These are phyloP conservation scores for Zymoseptoria pseudotritici DNA, from an alignment of 2,329 filamentous ascomycete species.

Conservation along the genomic window DNA sequence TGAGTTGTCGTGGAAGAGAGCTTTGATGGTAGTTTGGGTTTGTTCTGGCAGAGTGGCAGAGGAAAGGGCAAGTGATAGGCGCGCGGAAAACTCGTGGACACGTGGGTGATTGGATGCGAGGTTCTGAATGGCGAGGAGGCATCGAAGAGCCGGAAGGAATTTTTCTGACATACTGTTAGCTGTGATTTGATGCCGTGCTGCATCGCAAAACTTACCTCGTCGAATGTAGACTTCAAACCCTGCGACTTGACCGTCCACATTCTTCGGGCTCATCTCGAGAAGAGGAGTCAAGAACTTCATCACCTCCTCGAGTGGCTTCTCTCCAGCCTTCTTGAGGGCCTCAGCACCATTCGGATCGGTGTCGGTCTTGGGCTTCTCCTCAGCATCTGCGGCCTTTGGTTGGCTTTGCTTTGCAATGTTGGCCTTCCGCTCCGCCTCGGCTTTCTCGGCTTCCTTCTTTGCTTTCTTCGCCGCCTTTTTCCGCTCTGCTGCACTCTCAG, in stretches of 20 bases:
- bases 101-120: conserved; percentile 63
- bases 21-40: conserved; percentile 61
- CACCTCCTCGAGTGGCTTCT: conserved; percentile 73
- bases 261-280: conserved; percentile 73
- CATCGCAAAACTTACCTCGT: conserved; percentile 55
- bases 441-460: conserved; percentile 68
- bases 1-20: conserved; percentile 50
- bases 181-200: neutral
- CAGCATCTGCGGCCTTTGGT: conserved; percentile 55
- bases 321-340: conserved; percentile 55
- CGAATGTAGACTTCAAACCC: conserved; percentile 88
- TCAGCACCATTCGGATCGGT: conserved; percentile 77
- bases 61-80: conserved; percentile 46
- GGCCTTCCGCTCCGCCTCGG: conserved; percentile 69
- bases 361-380: conserved; percentile 72
- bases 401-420: conserved; percentile 35
- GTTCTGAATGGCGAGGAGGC: conserved; percentile 64
- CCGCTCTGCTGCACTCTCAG: conserved; percentile 73
- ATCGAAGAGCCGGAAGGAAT: conserved; percentile 78
- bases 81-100: conserved; percentile 66
- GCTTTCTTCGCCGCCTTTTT: conserved; percentile 64
- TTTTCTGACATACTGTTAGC: conserved; percentile 50
- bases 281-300: conserved; percentile 79
- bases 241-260: conserved; percentile 70
- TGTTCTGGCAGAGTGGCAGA: conserved; percentile 51